Percentiles rank a stretch among this genome's conserved stretches.
Evolutionary conservation across 2,329 filamentous ascomycete genomes (phyloP).

Genomic region (Scleromitrula shiraiana): DNA sequence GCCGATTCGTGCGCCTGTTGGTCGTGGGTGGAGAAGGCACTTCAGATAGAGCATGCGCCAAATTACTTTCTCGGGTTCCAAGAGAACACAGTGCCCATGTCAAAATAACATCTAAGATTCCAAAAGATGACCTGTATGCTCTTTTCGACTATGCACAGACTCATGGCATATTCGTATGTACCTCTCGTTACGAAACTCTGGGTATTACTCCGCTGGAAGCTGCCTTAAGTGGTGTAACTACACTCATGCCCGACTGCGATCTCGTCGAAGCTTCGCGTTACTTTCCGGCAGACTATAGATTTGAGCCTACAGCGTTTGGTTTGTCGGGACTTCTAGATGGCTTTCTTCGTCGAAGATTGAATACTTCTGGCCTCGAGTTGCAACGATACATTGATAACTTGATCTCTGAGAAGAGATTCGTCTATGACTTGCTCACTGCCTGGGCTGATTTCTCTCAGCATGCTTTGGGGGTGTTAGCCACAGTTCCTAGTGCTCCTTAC

Average conservation of each 20-base stretch:
- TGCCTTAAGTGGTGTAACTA: slow-evolving; percentile 12
- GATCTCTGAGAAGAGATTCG: slow-evolving; percentile 8
- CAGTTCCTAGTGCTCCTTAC: not conserved
- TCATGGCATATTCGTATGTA: slow-evolving; percentile 13
- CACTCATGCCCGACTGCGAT: slow-evolving; percentile 10
- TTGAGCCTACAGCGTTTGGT: slow-evolving; percentile 1
- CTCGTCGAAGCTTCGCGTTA: slow-evolving; percentile 14
- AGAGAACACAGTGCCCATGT: slow-evolving; percentile 9
- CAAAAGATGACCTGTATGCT: slow-evolving; percentile 14
- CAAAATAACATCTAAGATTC: slow-evolving; percentile 12
- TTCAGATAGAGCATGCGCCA: not conserved
- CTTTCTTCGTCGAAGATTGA: not conserved
- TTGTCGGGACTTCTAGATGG: slow-evolving; percentile 2
- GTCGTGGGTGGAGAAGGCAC: slow-evolving; percentile 11
- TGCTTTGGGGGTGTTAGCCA: not conserved
- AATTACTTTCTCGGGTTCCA: slow-evolving; percentile 9
- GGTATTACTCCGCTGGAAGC: slow-evolving; percentile 14
- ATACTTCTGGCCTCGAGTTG: not conserved
- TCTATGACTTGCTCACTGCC: slow-evolving; percentile 3
- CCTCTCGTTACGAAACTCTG: slow-evolving; percentile 14
- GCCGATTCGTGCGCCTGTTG: slow-evolving; percentile 7
- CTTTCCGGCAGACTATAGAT: slow-evolving; percentile 10
- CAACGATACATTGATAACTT: slow-evolving; percentile 4
- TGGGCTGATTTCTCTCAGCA: slow-evolving; percentile 9
- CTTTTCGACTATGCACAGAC: slow-evolving; percentile 10